Conservation (phyloP, 768 basidiomycete species). For the Rhizopogon roseolus region DNA sequence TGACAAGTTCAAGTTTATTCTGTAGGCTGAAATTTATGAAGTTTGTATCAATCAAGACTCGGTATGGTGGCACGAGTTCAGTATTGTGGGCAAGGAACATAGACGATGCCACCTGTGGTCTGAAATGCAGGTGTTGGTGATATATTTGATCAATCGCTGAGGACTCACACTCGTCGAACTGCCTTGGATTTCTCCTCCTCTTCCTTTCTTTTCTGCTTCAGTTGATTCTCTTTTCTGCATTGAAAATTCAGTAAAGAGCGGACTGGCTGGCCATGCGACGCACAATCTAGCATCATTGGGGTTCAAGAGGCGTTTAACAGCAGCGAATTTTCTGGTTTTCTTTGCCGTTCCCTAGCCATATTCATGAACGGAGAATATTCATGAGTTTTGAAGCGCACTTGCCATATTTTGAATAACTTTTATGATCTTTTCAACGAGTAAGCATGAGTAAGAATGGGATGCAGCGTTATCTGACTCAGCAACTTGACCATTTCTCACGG, state of each 20-base stretch:
- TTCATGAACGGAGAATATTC: background rate
- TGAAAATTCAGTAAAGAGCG: conserved; percentile 1
- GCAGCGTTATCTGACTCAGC: background rate
- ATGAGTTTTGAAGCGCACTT: background rate
- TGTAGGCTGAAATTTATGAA: conserved; percentile 99
- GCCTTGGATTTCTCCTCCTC: conserved; percentile 76
- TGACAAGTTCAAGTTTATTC: conserved; percentile 92
- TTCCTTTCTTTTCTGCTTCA: conserved; percentile 84
- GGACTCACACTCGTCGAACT: conserved; percentile 71
- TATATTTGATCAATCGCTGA: background rate
- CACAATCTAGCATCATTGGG: conserved; percentile 92
- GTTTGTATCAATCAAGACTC: conserved; percentile 97
- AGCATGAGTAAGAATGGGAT: no score
- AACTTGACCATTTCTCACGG: background rate
- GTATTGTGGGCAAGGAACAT: conserved; percentile 94
- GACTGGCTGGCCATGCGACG: conserved; percentile 22
- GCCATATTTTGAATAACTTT: conserved; percentile 13
- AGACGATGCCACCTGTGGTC: conserved; percentile 84
- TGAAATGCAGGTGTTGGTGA: conserved; percentile 23
- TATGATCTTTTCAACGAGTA: background rate
- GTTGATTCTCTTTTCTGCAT: conserved; percentile 85
- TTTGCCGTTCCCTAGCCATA: conserved; percentile 73
- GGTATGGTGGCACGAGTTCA: conserved; percentile 93
- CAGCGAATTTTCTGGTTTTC: conserved; percentile 92
- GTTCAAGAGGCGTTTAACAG: conserved; percentile 90